Evolutionary conservation across 2,329 filamentous ascomycete genomes (phyloP), one percentile per base, ranked within the genome.

Genomic region (Aspergillus fischeri): DNA sequence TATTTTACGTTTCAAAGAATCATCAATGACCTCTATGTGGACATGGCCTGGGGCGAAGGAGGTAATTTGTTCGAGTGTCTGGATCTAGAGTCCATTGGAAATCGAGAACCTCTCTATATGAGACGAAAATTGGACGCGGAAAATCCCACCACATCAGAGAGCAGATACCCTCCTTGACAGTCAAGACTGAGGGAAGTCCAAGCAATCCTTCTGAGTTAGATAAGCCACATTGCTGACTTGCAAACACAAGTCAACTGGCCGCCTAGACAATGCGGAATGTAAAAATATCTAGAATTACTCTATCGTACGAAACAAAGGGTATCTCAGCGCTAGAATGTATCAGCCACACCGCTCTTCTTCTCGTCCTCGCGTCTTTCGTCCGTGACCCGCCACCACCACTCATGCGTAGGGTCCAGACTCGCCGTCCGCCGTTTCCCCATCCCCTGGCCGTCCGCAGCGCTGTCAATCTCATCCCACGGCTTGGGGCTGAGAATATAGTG

Each of bases 401-500:
- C 72, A 71, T 84, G 77, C 38, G 76, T 78, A 60, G 80, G 78
- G 57, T 84, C 77, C 53, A 73, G 67, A 55, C 21, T 24, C 1
- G n/a, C 20, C 6, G 70, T 70, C 63, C 76, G 38, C 10, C 51
- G 42, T 21, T 57, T 52, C 11, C 59, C 57, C 35, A 49, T 52
- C 42, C 55, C 38, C 48, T 45, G 42, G 8, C 48, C 53, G 9
- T 55, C 52, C 27, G 35, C 38, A 5, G 49, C 38, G 24, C 54
- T 60, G 51, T 58, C 57, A 35, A 50, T 59, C 59, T 86, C 83
- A 59, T 86, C 82, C 84, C 84, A 87, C 3, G 84, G 84, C 73
- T 87, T 87, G 32, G 83, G 83, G 52, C 77, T 81, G 55, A 87
- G 66, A 44, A 87, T 81, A 64, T 84, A 86, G 68, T 87, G 84